These are phyloP conservation scores for Orbilia blumenaviensis DNA, from an alignment of 2,329 filamentous ascomycete species.

Conservation along the genomic window DNA sequence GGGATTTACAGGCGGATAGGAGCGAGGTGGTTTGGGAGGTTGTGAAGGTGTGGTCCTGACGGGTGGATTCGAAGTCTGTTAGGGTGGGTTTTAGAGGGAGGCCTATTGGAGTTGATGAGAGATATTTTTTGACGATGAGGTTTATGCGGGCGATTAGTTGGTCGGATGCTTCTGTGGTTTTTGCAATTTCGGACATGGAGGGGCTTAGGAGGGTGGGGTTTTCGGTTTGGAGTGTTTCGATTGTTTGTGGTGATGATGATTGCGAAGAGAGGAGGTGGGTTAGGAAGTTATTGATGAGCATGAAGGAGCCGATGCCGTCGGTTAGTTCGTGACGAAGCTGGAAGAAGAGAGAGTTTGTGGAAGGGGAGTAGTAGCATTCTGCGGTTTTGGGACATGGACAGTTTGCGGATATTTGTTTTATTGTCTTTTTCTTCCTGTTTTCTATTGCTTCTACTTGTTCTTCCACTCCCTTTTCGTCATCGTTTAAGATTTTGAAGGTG, in stretches of 20 bases:
- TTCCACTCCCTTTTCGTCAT: background rate
- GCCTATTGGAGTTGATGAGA: background rate
- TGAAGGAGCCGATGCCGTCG: slow-evolving; percentile 15
- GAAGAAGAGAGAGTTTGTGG: background rate
- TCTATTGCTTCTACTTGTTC: too few species aligned
- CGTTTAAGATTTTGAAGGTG: background rate
- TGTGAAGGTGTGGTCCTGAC: background rate
- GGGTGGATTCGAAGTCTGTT: background rate
- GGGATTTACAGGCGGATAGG: slow-evolving; percentile 1
- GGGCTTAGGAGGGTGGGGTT: background rate
- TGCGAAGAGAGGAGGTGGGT: background rate
- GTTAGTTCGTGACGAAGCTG: slow-evolving; percentile 18
- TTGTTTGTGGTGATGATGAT: too few species aligned
- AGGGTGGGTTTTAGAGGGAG: background rate
- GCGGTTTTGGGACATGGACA: background rate
- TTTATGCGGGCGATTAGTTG: background rate
- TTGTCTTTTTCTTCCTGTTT: too few species aligned
- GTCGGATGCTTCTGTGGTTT: background rate
- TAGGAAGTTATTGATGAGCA: slow-evolving; percentile 29
- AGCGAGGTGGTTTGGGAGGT: background rate
- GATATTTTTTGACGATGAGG: background rate
- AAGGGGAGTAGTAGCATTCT: background rate
- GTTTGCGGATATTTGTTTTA: background rate
- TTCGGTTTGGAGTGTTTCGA: background rate
- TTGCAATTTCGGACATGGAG: background rate